Percentiles rank a stretch among this genome's conserved stretches.
phyloP scores from a whole-genome alignment of 495 filamentous ascomycete species.

The Cenococcum geophilum region DNA sequence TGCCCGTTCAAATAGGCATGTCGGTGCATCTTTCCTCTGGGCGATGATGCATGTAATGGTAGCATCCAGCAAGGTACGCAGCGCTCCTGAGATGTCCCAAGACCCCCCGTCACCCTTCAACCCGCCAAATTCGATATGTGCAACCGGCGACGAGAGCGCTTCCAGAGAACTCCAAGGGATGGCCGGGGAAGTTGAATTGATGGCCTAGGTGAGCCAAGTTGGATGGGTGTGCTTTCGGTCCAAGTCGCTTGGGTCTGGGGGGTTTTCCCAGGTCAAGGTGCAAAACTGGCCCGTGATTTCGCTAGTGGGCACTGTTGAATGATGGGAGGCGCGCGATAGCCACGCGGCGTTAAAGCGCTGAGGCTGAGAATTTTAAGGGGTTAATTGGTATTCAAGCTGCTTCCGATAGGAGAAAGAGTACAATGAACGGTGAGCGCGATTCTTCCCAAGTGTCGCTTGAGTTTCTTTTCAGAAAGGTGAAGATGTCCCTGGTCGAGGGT shows the following conservation, averaged over 20 bases:
- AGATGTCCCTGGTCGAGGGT: not conserved
- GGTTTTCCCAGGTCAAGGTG: not conserved
- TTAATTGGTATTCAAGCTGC: not conserved
- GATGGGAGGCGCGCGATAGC: not conserved
- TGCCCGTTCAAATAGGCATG: conserved; percentile 71
- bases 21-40: conserved; percentile 51
- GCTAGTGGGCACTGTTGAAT: conserved; percentile 11
- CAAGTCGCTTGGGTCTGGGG: not conserved
- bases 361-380: not conserved
- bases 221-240: conserved; percentile 6
- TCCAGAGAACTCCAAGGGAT: not conserved
- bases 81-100: conserved; percentile 26
- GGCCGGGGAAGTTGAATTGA: conserved; percentile 11
- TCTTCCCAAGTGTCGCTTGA: not conserved
- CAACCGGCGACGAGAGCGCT: conserved; percentile 7
- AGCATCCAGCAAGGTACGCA: conserved; percentile 29
- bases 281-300: conserved; percentile 12
- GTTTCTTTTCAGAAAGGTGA: not conserved
- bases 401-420: not conserved
- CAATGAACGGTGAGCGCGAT: not conserved
- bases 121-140: conserved; percentile 21
- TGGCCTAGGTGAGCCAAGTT: conserved; percentile 12
- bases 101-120: conserved; percentile 28
- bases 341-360: conserved; percentile 1
- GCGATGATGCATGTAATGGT: conserved; percentile 34